Evolutionary conservation across 352 stramenopile species (phyloP).

Genomic region (Phytopythium chamaehyphon): DNA sequence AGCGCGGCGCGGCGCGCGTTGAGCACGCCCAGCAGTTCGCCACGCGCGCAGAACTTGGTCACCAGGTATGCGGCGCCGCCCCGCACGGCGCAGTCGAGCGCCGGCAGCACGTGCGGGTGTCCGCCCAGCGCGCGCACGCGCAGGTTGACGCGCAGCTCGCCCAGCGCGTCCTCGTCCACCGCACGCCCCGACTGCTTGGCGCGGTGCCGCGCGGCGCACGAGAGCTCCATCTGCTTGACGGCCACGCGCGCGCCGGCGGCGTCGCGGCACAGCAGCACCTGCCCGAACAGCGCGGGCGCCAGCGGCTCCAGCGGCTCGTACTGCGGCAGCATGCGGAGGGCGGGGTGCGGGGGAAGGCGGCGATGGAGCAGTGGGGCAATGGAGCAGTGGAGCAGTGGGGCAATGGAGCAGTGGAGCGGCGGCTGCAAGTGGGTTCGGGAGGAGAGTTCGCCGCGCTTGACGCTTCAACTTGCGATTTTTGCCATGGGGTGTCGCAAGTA

Average conservation of each 20-base stretch:
- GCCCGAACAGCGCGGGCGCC: conserved; percentile 65
- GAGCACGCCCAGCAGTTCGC: conserved; percentile 73
- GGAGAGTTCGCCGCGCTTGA: no score
- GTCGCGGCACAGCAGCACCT: conserved; percentile 64
- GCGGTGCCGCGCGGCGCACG: conserved; percentile 37
- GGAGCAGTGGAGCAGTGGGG: neutral
- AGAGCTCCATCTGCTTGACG: conserved; percentile 79
- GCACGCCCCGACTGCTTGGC: conserved; percentile 39
- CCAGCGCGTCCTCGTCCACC: conserved; percentile 69
- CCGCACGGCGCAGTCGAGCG: conserved; percentile 65
- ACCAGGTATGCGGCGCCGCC: conserved; percentile 60
- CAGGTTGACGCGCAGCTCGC: conserved; percentile 68
- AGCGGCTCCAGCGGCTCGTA: conserved; percentile 66
- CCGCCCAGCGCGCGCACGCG: conserved; percentile 52
- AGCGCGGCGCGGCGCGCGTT: conserved; percentile 41
- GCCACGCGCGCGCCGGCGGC: conserved; percentile 46
- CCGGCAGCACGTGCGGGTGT: conserved; percentile 61
- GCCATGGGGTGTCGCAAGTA: no score
- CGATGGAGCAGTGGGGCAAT: neutral
- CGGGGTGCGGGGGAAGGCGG: neutral
- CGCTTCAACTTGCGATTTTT: no score
- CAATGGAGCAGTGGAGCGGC: no score
- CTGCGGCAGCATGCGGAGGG: conserved; percentile 8
- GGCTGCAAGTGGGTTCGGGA: no score
- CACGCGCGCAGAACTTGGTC: conserved; percentile 58